Conservation (phyloP, 768 basidiomycete species). For the Sporobolomyces phaffii region DNA sequence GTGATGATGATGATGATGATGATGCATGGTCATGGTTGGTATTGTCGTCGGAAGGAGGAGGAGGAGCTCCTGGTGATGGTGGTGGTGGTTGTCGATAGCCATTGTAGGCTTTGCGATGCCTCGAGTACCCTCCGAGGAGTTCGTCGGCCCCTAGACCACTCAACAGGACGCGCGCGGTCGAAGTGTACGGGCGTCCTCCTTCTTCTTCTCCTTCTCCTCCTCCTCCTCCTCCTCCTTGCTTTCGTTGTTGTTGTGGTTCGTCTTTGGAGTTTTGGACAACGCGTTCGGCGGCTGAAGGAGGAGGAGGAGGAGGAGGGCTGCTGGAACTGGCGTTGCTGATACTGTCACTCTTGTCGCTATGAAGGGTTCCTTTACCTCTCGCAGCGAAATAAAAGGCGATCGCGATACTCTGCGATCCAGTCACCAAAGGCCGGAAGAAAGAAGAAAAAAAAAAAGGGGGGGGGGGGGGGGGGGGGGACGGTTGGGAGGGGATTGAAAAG, state of each 20-base stretch:
- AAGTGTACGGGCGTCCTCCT: neutral
- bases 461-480: too few species aligned
- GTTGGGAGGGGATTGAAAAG: too few species aligned
- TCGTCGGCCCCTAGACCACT: slow-evolving; percentile 95
- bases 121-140: slow-evolving; percentile 83
- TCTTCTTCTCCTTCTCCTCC: too few species aligned
- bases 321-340: too few species aligned
- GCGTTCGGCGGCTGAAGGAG: neutral
- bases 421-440: neutral
- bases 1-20: too few species aligned
- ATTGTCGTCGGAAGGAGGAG: too few species aligned
- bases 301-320: neutral
- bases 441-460: too few species aligned
- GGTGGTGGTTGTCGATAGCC: neutral
- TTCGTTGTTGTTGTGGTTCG: too few species aligned
- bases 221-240: too few species aligned
- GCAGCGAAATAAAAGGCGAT: slow-evolving; percentile 91
- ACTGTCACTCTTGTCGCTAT: too few species aligned
- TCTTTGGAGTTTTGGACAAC: neutral
- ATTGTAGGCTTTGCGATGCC: slow-evolving; percentile 72
- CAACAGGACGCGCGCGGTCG: slow-evolving; percentile 63
- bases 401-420: slow-evolving; percentile 69
- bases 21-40: too few species aligned
- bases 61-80: too few species aligned
- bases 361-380: slow-evolving; percentile 63